Evolutionary conservation across 176 grass and related monocot genomes (phyloP), one percentile per base, ranked within the genome.

Genomic region (Carex parvula): DNA sequence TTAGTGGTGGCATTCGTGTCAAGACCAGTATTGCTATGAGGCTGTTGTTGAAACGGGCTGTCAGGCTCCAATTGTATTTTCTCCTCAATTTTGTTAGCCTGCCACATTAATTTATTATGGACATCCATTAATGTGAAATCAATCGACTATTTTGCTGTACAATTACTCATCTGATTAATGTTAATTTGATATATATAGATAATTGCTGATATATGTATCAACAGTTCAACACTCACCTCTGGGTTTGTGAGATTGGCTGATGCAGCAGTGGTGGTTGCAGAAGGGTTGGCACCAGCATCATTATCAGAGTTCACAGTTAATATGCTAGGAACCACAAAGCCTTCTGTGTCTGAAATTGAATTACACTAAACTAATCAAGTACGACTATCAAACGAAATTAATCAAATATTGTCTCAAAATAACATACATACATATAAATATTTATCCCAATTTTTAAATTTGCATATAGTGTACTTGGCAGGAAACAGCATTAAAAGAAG

Each of bases 261-360:
- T 89, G 60, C 74, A 8, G 81, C 72, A 70, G 80, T 61, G 88
- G 66, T 39, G 60, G 79, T 60, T 30, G 57, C 60, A 85, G 65
- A 13, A 56, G 24, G 24, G 48, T 32, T 32, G 6, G 5, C 15
- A 30, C 50, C 50, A 77, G 50, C 46, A 77, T 55, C 59, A 71
- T 52, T n/a, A 42, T 87, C 81, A 84, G 86, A 54, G 70, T 91
- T 88, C 42, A 85, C 81, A 91, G 79, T 65, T 20, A 82, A 52
- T 58, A 97, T 86, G 83, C 83, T 92, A 63, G 94, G 94, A 86
- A 97, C 88, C 75, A 94, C 92, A 88, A 94, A 94, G 42, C 90
- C 92, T 26, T 97, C 90, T 1, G 92, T 90, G 83, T 97, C 94
- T 97, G 87, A 46, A 83, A 87, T 81, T 59, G n/a, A 15, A 89